A percentile compares a stretch with the other conserved stretches of the same genome.
Conservation (phyloP, 768 basidiomycete genomes). For the Psilocybe sp. region DNA sequence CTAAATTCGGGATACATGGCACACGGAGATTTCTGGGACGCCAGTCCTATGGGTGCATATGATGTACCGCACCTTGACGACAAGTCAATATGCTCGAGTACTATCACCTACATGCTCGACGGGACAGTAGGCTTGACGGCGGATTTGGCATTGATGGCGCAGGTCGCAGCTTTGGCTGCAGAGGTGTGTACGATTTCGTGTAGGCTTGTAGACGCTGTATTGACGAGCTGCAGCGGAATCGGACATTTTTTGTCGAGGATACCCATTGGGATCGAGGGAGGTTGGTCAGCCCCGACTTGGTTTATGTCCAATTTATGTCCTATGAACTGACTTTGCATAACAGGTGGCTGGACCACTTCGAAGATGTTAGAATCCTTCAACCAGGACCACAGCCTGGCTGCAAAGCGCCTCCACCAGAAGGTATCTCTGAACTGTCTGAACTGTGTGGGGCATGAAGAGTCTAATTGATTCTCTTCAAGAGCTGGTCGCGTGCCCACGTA, state of each 20-base stretch:
- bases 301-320: background rate
- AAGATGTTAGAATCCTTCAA: conserved; percentile 46
- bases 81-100: conserved; percentile 47
- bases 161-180: conserved; percentile 62
- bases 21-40: conserved; percentile 53
- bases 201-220: background rate
- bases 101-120: conserved; percentile 71
- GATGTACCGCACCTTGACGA: conserved; percentile 33
- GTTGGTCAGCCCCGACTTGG: conserved; percentile 30
- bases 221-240: conserved; percentile 41
- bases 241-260: conserved; percentile 70
- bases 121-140: conserved; percentile 63
- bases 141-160: conserved; percentile 66
- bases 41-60: conserved; percentile 23
- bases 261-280: conserved; percentile 73
- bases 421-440: conserved; percentile 27
- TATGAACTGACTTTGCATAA: background rate
- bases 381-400: conserved; percentile 69
- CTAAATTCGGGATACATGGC: conserved; percentile 43
- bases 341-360: conserved; percentile 70
- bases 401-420: conserved; percentile 57
- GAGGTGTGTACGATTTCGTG: conserved; percentile 39
- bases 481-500: conserved; percentile 69
- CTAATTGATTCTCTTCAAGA: conserved; percentile 34
- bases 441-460: background rate